Evolutionary conservation across 306 rosid genomes (phyloP), one percentile per base, ranked within the genome.

Genomic region (Fragaria iinumae): DNA sequence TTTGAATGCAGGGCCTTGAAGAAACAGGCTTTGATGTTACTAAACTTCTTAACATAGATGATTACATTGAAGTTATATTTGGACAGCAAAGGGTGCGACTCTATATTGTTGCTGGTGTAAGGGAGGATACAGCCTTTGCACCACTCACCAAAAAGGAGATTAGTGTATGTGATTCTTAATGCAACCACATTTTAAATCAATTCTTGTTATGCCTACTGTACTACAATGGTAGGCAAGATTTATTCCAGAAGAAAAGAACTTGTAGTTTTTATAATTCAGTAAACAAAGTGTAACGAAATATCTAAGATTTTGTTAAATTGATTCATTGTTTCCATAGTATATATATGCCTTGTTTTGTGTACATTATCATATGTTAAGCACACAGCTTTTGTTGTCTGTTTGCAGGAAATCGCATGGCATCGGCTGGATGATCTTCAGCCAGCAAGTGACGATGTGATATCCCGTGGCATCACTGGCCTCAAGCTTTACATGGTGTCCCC

Each of bases 401-500:
- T 83, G 86, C 88, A 95, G 98, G 98, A 95, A 89, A 95, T 95
- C 74, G 90, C 97, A 16, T 95, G 98, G 98, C 98, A 92, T 13
- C 87, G 96, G 59, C 90, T 95, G 70, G 98, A 90, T 85, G 98
- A 95, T 7, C 90, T 95, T 79, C 91, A 86, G 67, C 93, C 98
- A 52, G 90, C 90, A 6, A 92, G 83, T 85, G 86, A 75, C 75
- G 97, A 92, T 38, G 97, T 92, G 77, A 95, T 95, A 89, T 92
- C 97, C 74, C 98, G 97, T 83, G 96, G 97, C 74, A 82, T 86
- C 81, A 90, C 88, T 36, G 98, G 98, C 79, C 97, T 95, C 82
- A 95, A 95, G 88, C 93, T 95, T 81, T 95, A 95, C 82, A 95
- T 95, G 98, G 98, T 95, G 84, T 82, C 98, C 72, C 98, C 98